Evolutionary conservation across 2,329 filamentous ascomycete genomes (phyloP).

Genomic region (Aspergillus sclerotialis): DNA sequence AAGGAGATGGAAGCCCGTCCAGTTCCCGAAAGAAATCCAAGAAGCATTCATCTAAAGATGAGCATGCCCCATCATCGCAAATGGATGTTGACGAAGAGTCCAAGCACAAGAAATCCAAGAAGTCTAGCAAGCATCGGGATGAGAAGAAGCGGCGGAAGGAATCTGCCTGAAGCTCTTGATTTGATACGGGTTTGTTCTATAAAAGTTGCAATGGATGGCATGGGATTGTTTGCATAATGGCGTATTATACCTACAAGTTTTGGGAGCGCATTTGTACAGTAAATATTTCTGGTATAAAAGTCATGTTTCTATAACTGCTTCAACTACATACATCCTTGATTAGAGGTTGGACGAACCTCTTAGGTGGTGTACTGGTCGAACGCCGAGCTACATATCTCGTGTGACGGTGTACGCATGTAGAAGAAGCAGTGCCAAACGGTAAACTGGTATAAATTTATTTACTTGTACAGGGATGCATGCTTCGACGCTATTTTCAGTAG

Average conservation of each 20-base stretch:
- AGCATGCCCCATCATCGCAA: conserved; percentile 5
- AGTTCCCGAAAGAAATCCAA: conserved; percentile 35
- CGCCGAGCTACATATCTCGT: no score
- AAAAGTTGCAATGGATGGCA: conserved; percentile 13
- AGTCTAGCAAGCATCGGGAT: conserved; percentile 29
- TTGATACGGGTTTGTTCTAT: conserved; percentile 11
- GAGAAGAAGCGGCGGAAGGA: conserved; percentile 34
- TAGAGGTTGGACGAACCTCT: no score
- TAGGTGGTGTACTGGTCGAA: no score
- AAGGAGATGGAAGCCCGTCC: conserved; percentile 19
- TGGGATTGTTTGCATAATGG: conserved; percentile 31
- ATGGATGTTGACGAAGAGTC: conserved; percentile 17
- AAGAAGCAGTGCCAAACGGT: no score
- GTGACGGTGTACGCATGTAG: no score
- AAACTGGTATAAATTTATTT: no score
- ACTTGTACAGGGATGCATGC: no score
- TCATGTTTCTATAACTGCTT: not conserved
- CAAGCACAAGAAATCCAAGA: conserved; percentile 24
- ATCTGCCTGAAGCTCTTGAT: conserved; percentile 19
- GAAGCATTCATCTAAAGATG: conserved; percentile 23
- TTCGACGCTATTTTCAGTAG: no score
- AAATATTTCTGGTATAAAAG: conserved; percentile 20
- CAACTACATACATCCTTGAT: no score
- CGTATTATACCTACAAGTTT: conserved; percentile 23
- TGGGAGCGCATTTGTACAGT: conserved; percentile 31